phyloP scores from a whole-genome alignment of 306 rosid species.

The Sindora glabra region DNA sequence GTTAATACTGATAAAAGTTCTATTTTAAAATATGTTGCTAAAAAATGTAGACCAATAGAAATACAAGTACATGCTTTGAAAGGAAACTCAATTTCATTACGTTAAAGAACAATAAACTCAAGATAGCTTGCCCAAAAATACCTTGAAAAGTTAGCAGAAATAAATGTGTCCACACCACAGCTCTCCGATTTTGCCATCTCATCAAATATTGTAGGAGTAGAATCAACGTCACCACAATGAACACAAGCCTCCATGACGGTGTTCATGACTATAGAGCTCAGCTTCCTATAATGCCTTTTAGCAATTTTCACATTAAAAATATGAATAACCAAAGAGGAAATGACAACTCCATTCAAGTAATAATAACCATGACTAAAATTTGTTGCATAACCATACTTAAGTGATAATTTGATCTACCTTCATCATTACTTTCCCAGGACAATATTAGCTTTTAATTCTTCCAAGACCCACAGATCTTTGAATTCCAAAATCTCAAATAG shows the following conservation, averaged over 20 bases:
- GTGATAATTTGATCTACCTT: too few species aligned
- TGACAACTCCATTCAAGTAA: too few species aligned
- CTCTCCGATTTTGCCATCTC: constrained; percentile 51
- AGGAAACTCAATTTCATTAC: too few species aligned
- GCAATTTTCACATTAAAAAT: constrained; percentile 57
- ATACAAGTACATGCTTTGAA: too few species aligned
- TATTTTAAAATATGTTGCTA: too few species aligned
- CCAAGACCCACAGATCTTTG: too few species aligned
- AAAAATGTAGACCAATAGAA: too few species aligned
- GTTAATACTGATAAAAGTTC: background rate
- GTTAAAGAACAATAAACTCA: background rate
- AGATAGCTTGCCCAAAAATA: background rate
- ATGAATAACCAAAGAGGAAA: constrained; percentile 1
- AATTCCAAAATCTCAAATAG: too few species aligned
- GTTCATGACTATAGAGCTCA: constrained; percentile 73
- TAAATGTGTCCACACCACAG: constrained; percentile 63
- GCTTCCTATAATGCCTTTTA: constrained; percentile 41
- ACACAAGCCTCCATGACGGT: constrained; percentile 78
- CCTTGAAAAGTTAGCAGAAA: constrained; percentile 66
- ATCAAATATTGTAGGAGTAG: constrained; percentile 41
- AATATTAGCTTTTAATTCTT: too few species aligned
- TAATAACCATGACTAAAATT: too few species aligned
- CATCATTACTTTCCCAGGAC: too few species aligned
- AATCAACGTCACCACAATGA: constrained; percentile 55
- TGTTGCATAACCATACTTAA: too few species aligned